Conservation (phyloP, 2,329 filamentous ascomycete genomes). For the Colletotrichum sp. region DNA sequence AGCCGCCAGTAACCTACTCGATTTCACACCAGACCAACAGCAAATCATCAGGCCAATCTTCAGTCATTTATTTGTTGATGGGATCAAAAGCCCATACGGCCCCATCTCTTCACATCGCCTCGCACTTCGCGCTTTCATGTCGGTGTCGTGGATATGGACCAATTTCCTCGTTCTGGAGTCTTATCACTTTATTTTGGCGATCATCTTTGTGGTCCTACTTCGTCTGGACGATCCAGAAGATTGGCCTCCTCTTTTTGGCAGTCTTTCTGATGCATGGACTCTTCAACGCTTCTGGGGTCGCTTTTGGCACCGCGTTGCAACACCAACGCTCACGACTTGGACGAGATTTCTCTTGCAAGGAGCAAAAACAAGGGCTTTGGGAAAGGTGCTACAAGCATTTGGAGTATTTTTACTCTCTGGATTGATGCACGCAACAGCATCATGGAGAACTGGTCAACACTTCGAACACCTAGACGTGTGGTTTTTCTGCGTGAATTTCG, state of each 20-base stretch:
- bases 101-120: neutral
- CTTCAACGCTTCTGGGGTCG: slow-evolving; percentile 14
- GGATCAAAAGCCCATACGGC: neutral
- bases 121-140: neutral
- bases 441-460: neutral
- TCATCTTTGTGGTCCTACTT: neutral
- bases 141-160: slow-evolving; percentile 12
- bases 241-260: slow-evolving; percentile 20
- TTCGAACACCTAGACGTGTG: neutral
- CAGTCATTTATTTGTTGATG: neutral
- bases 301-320: slow-evolving; percentile 15
- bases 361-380: neutral
- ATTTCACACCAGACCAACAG: neutral
- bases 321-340: neutral
- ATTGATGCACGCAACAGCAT: slow-evolving; percentile 44
- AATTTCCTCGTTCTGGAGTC: neutral
- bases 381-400: neutral
- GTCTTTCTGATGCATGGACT: neutral
- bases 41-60: neutral
- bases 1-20: neutral
- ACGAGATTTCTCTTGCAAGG: neutral
- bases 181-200: neutral
- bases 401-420: slow-evolving; percentile 35
- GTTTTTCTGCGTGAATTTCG: neutral
- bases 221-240: slow-evolving; percentile 1